These are phyloP conservation scores for Populus tomentosa DNA, from an alignment of 441 rosid genomes.

Conservation along the genomic window DNA sequence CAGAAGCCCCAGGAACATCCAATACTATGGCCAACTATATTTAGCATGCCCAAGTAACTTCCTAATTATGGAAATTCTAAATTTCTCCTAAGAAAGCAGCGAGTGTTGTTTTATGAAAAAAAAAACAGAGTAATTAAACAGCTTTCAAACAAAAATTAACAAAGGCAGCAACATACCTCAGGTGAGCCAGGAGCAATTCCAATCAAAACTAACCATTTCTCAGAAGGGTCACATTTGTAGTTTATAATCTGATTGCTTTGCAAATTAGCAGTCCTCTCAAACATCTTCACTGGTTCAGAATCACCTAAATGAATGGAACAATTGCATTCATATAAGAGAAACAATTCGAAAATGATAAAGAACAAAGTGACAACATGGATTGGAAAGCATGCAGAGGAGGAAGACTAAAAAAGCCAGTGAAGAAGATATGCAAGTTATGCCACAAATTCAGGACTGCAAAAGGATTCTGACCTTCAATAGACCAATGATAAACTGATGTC, in stretches of 20 bases:
- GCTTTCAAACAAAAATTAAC: background rate
- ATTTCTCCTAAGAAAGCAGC: background rate
- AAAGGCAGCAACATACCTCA: conserved; percentile 56
- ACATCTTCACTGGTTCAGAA: conserved; percentile 95
- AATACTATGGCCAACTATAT: background rate
- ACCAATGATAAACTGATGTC: conserved; percentile 93
- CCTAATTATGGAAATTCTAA: background rate
- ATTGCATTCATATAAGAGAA: background rate
- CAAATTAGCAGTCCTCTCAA: conserved; percentile 97
- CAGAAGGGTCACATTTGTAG: conserved; percentile 93
- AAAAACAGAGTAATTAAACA: background rate
- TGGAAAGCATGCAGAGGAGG: background rate
- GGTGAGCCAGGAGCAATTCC: conserved; percentile 99
- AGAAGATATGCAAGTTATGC: conserved; percentile 2
- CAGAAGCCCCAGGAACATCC: background rate
- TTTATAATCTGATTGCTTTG: conserved; percentile 93
- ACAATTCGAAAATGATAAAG: background rate
- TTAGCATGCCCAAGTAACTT: background rate
- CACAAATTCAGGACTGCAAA: conserved; percentile 2
- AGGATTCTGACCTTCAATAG: conserved; percentile 75
- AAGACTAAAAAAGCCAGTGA: background rate
- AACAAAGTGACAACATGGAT: background rate
- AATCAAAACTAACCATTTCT: conserved; percentile 97
- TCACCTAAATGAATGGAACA: conserved; percentile 53
- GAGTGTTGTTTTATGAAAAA: background rate